Base-by-base conservation (phyloP, 2,329 filamentous ascomycete genomes). In the Paraphaeosphaeria sporulosa region DNA sequence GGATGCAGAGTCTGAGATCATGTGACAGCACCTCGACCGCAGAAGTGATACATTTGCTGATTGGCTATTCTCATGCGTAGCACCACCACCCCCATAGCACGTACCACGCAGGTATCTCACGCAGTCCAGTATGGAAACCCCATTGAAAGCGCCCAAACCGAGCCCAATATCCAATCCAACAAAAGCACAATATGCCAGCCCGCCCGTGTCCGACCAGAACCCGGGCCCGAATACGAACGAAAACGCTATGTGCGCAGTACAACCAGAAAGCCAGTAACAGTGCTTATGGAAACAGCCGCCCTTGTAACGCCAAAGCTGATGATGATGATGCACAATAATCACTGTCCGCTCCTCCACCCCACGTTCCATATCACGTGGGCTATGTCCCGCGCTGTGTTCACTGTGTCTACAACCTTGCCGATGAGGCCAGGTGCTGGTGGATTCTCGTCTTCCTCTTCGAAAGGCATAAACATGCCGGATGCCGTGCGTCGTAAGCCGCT, bases 381-480 rank as follows among this genome's bases (percentile, higher is more conserved):
- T 64, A 89, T 89, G 66, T 89, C 87, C 59, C 82, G 81, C 40
- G 87, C 86, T 1, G 87, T 89, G 70, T 89, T 89, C 61, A 89
- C 84, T 6, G 91, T 94, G 79, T 96, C 91, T 74, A 94, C 88
- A 52, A 96, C 89, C 70, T 89, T 88, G 62, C 91, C 90, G 72
- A 96, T 86, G 57, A 96, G 84, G 49, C 90, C 90, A 54, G 84
- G 78, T 8, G 80, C 78, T 3, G 81, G 77, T 44, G 84, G 74
- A 78, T 86, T 84, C 55, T 85, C 82, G 65, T 93, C 91, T 61
- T 88, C 88, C 68, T 93, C 90, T 68, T 93, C 91, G 68, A 89
- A 90, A 8, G 93, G 92, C 90, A 96, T 94, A 70, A 96, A 90
- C 92, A 96, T 96, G 67, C 93, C 93, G 42, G 92, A 95, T 53